Evolutionary conservation across 768 basidiomycete genomes (phyloP), one percentile per base, ranked within the genome.

Genomic region (Gloeopeniophorella convolvens): DNA sequence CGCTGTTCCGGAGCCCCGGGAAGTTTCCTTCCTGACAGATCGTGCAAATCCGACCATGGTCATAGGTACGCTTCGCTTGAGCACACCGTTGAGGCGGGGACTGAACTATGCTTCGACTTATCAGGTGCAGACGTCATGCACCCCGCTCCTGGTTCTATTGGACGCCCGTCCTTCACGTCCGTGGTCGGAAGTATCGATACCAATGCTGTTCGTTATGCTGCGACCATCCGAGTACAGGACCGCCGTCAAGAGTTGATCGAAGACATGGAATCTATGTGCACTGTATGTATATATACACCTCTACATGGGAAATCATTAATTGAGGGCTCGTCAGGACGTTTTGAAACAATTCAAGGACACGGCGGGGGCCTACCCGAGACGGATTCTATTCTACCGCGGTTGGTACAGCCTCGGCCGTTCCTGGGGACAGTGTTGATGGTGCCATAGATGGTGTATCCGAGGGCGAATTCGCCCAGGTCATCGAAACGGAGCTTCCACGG

Each of bases 61-160:
- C 33, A 81, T 90, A 75, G 89, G 87, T 74, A 68, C 56, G 64
- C 28, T 15, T 24, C 20, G 10, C 15, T n/a, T 35, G 12, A 2
- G n/a, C n/a, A n/a, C n/a, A n/a, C n/a, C 5, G 8, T 16, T 13
- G 30, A 34, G 11, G 12, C 37, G 11, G 0, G 21, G 20, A 4
- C 12, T 45, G n/a, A 24, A 2, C 6, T 23, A 42, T 36, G 23
- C 28, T 35, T n/a, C 16, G 15, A 9, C 28, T 34, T 5, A 24
- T 16, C n/a, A 55, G 64, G 85, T 53, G 88, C 85, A 7, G 87
- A 90, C 61, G 83, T 88, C n/a, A 85, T 89, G 34, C 88, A 91
- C 59, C 85, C 89, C 5, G 85, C 89, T 10, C 45, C 51, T 10
- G 86, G 86, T 7, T 75, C 83, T 0, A 75, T 76, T 16, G 84